These are phyloP conservation scores for Ophiostoma novo-ulmi DNA, from an alignment of 2,329 filamentous ascomycete species.

Conservation along the genomic window DNA sequence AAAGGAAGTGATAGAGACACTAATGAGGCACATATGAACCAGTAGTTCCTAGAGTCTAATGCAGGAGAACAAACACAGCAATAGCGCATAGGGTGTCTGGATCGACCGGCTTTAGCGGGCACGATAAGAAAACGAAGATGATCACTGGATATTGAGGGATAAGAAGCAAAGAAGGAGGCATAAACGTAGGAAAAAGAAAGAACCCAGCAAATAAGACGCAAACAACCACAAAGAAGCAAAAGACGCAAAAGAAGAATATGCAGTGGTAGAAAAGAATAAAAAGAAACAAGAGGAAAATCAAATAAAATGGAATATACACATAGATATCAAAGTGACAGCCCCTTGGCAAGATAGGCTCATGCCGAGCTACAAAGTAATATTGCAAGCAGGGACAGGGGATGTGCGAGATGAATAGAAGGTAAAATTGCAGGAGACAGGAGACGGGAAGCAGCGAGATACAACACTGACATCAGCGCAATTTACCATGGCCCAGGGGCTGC, in stretches of 20 bases:
- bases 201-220: neutral
- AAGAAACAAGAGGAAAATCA: slow-evolving; percentile 5
- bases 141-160: neutral
- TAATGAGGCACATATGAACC: too few relatives aligned
- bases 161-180: neutral
- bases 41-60: neutral
- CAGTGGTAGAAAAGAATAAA: neutral
- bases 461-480: neutral
- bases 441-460: neutral
- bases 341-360: neutral
- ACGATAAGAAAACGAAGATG: neutral
- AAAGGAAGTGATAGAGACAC: too few relatives aligned
- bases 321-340: neutral
- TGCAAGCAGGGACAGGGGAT: neutral
- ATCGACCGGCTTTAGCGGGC: neutral
- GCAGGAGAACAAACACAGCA: neutral
- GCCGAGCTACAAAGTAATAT: neutral
- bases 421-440: neutral
- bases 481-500: neutral
- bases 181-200: neutral
- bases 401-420: neutral
- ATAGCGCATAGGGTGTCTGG: neutral
- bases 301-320: neutral
- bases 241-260: neutral
- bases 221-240: neutral